Base-by-base conservation (phyloP, 768 basidiomycete species). In the Termitomyces eurrhizus region DNA sequence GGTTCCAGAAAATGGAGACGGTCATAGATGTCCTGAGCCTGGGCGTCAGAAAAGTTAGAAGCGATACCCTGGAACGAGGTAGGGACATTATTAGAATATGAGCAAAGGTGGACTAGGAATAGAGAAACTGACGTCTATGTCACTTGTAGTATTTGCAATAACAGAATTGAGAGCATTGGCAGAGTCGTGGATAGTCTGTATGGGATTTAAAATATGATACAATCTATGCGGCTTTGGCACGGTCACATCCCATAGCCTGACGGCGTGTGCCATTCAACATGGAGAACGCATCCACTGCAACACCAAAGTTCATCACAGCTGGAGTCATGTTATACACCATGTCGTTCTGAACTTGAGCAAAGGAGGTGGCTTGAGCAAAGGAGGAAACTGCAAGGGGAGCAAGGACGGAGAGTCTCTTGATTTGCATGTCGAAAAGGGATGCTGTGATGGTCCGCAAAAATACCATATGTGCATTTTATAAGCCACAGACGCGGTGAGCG, bases 181-280 rank as follows among this genome's bases (percentile, higher is more conserved):
- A 52, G 62, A 66, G 13, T 51, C 71, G 66, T 76, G 76, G 61
- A 77, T 73, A 5, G 64, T 60, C 75, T 76, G n/a, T n/a, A 7
- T 0, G 48, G 29, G 32, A 29, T 29, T 46, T 16, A 18, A 1
- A 29, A 29, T 29, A 12, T 0, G 2, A n/a, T 18, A 44, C 29
- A n/a, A 6, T 1, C 26, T 26, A 2, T 13, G 4, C 21, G 13
- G 12, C 26, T 5, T 46, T 13, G 4, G n/a, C n/a, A 9, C 9
- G 18, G 0, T 13, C 4, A n/a, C 42, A 44, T 44, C n/a, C 42
- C 42, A 44, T 44, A 44, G 42, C 42, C 3, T 44, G 42, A n/a
- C 2, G 7, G 7, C 7, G 42, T n/a, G 42, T 44, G 8, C 42
- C 42, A 18, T 4, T 2, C 3, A 44, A 7, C 6, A 9, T 18